Conservation (phyloP, 2,329 filamentous ascomycete genomes). For the Fusarium armeniacum region DNA sequence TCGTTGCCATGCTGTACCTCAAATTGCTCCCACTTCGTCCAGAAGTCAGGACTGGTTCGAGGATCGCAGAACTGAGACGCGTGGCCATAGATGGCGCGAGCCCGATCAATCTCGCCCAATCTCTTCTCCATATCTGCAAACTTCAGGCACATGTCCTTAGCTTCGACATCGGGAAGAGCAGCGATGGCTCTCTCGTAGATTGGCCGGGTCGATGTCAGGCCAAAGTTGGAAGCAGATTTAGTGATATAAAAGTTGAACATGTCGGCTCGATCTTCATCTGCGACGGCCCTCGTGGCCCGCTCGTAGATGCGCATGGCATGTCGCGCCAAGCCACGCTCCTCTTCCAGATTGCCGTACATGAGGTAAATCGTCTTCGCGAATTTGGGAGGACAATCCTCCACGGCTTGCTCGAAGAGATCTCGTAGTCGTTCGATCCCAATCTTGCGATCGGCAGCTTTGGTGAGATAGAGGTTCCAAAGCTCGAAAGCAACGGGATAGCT, state of each 20-base stretch:
- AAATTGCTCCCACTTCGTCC: constrained; percentile 97
- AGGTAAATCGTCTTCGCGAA: constrained; percentile 97
- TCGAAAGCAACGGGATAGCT: constrained; percentile 98
- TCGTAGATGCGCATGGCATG: constrained; percentile 99
- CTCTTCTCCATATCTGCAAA: constrained; percentile 97
- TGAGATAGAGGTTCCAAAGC: constrained; percentile 97
- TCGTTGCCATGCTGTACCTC: constrained; percentile 99
- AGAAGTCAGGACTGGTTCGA: constrained; percentile 88
- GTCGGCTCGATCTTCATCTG: constrained; percentile 92
- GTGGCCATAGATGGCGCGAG: constrained; percentile 94
- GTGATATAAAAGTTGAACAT: constrained; percentile 99
- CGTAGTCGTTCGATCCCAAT: constrained; percentile 94
- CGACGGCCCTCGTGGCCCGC: constrained; percentile 92
- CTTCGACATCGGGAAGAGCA: constrained; percentile 91
- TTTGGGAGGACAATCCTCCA: constrained; percentile 93
- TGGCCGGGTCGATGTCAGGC: constrained; percentile 90
- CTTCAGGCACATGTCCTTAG: constrained; percentile 98
- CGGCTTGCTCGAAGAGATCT: constrained; percentile 96
- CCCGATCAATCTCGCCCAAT: constrained; percentile 93
- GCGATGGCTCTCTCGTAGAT: constrained; percentile 98
- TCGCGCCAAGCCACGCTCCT: constrained; percentile 92
- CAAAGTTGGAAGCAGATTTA: constrained; percentile 98
- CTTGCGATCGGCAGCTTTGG: constrained; percentile 95
- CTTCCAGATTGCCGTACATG: constrained; percentile 98
- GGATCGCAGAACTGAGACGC: constrained; percentile 98